phyloP scores from a whole-genome alignment of 169 alveolate genomes.

The Miamiensis avidus region DNA sequence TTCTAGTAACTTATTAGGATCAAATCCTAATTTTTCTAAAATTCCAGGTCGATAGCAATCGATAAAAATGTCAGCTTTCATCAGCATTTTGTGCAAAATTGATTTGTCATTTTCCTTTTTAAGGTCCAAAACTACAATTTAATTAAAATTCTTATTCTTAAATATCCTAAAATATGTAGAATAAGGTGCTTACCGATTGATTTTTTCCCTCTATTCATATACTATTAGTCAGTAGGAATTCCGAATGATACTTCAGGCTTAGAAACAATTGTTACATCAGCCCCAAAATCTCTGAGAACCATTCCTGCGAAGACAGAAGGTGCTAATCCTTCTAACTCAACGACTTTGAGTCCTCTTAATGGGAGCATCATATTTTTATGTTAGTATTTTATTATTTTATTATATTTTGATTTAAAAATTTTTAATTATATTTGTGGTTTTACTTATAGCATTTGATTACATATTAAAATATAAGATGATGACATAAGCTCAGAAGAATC shows the following conservation, averaged over 20 bases:
- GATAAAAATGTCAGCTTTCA: slow-evolving; percentile 43
- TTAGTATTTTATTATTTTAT: no score
- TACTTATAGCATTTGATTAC: no score
- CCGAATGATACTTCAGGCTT: not conserved
- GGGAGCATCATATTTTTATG: not conserved
- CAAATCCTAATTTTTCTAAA: slow-evolving; percentile 55
- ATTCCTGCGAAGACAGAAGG: slow-evolving; percentile 35
- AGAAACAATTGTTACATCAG: slow-evolving; percentile 25
- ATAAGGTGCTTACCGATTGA: slow-evolving; percentile 16
- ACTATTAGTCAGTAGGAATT: slow-evolving; percentile 3
- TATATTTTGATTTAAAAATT: no score
- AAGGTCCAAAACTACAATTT: slow-evolving; percentile 10
- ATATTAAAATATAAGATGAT: no score
- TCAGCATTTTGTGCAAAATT: slow-evolving; percentile 4
- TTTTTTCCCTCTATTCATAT: slow-evolving; percentile 39
- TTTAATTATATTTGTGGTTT: no score
- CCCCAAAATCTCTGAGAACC: slow-evolving; percentile 46
- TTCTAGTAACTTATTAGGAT: slow-evolving; percentile 31
- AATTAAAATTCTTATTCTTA: not conserved
- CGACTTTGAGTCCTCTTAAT: slow-evolving; percentile 10
- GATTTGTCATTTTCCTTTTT: slow-evolving; percentile 13
- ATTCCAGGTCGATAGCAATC: slow-evolving; percentile 72
- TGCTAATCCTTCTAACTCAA: slow-evolving; percentile 43
- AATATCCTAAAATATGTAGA: no score
- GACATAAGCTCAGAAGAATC: no score